Conservation (phyloP, 345 rosid species). For the Euphorbia peplus region DNA sequence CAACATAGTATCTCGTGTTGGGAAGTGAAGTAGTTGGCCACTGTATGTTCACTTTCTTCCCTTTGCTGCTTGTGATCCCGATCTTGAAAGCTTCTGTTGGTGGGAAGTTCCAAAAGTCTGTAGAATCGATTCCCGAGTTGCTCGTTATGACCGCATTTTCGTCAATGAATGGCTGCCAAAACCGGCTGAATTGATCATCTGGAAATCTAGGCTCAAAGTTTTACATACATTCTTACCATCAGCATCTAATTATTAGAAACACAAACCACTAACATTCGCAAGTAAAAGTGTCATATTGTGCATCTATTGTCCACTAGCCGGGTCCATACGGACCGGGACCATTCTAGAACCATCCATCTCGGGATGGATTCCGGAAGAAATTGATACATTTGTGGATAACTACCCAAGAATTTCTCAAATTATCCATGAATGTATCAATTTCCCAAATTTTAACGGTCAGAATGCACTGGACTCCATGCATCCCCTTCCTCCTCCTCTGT, state of each 20-base stretch:
- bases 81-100: conserved; percentile 48
- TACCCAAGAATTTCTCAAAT: no score
- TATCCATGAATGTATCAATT: no score
- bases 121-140: conserved; percentile 36
- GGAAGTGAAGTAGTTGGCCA: conserved; percentile 71
- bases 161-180: conserved; percentile 73
- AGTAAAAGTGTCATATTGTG: background rate
- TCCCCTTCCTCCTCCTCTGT: no score
- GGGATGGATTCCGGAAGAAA: no score
- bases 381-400: no score
- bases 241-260: background rate
- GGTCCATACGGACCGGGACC: no score
- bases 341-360: no score
- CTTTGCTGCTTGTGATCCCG: conserved; percentile 53
- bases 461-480: no score
- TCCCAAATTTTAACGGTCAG: no score
- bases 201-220: conserved; percentile 57
- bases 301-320: no score
- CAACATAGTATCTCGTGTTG: conserved; percentile 55
- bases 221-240: conserved; percentile 13
- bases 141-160: conserved; percentile 34
- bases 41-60: conserved; percentile 45
- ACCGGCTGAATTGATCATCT: conserved; percentile 61
- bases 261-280: background rate
- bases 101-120: conserved; percentile 74